Conservation (phyloP, 345 rosid genomes). For the Corchorus olitorius region DNA sequence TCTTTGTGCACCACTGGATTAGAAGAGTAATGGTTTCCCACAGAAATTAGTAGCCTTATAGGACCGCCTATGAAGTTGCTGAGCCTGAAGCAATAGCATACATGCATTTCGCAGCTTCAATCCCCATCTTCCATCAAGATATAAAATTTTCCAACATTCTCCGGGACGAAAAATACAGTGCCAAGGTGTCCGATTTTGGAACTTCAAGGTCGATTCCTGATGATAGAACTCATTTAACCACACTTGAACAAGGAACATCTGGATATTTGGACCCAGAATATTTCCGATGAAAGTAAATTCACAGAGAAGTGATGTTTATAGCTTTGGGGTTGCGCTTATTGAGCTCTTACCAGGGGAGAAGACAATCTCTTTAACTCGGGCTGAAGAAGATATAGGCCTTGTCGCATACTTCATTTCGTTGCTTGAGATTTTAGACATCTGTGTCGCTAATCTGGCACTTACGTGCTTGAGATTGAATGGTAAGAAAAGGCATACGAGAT, state of each 20-base stretch:
- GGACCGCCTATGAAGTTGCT: constrained; percentile 37
- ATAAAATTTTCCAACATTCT: constrained; percentile 40
- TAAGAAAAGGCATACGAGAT: constrained; percentile 18
- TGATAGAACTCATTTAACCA: constrained; percentile 27
- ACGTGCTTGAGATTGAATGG: constrained; percentile 20
- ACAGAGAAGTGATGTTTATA: constrained; percentile 23
- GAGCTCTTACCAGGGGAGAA: constrained; percentile 18
- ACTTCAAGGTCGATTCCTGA: constrained; percentile 23
- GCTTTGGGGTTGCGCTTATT: constrained; percentile 17
- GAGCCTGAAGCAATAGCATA: constrained; percentile 30
- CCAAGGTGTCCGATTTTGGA: constrained; percentile 29
- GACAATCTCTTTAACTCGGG: neutral
- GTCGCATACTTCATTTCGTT: neutral
- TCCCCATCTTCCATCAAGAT: constrained; percentile 38
- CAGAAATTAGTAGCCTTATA: constrained; percentile 19
- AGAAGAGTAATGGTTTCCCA: neutral
- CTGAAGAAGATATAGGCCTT: neutral
- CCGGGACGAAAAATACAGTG: constrained; percentile 25
- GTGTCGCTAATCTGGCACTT: neutral
- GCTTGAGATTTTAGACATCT: neutral
- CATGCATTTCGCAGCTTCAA: constrained; percentile 37
- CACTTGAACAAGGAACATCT: constrained; percentile 20
- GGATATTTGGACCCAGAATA: constrained; percentile 31
- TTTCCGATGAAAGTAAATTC: constrained; percentile 22
- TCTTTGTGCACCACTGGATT: neutral